Base-by-base conservation (phyloP, 2,329 filamentous ascomycete species). In the Aspergillus sclerotialis region DNA sequence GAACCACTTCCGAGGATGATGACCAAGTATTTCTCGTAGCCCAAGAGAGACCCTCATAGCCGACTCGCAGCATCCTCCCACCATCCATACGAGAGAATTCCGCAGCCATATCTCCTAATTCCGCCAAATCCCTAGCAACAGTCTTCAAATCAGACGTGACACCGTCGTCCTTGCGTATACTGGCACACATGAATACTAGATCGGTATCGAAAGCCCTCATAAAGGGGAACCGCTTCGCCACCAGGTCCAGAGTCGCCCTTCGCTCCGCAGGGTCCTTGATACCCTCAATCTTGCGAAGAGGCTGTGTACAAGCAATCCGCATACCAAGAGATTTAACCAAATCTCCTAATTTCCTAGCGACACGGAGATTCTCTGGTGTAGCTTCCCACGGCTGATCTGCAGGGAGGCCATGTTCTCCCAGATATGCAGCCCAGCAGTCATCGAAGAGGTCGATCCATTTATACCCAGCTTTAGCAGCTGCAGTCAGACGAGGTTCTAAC, bases 171-270 rank as follows among this genome's bases (percentile, higher is more conserved):
- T 39, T 49, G 7, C 54, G 53, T 27, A 56, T 52, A 26, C 37
- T 59, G n/a, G 56, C 49, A 32, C 55, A 59, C 51, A 59, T 51
- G 23, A 58, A 59, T 0, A 59, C 55, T 4, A 59, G 44, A 23
- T 58, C 56, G 5, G 56, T 59, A 26, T 55, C 50, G 25, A 58
- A 59, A 2, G 55, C 56, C 5, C 56, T 46, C 56, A 59, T 59
- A 24, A 59, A 58, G 0, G 55, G 56, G 32, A 59, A 59, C 6
- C 56, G 46, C 24, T 57, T 52, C 1, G 53, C 52, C 2, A 58
- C 56, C 15, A 49, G 37, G 8, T 56, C 44, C 0, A 59, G 36
- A 1, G 45, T 38, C 7, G 27, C 40, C 1, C 39, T 42, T 3
- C 56, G 53, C 28, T 58, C 54, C 0, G 5, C 28, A 0, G 48